Conservation (phyloP, 1,139 yeast genomes). For the Geotrichum phurueaensis region DNA sequence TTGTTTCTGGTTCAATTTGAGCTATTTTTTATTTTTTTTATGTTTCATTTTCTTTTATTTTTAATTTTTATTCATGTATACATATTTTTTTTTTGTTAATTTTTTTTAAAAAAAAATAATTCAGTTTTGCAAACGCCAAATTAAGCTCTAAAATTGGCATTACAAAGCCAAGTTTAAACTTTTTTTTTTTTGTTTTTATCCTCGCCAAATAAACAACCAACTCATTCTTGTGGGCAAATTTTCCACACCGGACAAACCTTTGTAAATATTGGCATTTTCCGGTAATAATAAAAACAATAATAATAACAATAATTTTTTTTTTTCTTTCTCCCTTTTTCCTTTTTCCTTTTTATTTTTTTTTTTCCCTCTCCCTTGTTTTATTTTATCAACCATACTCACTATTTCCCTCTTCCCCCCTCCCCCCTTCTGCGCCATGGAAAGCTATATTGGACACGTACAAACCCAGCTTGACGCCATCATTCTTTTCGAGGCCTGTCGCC, state of each 20-base stretch:
- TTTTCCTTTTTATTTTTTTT: not conserved
- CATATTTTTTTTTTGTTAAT: not conserved
- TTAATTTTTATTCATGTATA: not conserved
- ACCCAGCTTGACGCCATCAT: constrained; percentile 51
- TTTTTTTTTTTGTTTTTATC: not conserved
- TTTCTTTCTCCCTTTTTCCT: not conserved
- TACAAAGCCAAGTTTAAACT: not conserved
- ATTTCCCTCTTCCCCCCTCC: not conserved
- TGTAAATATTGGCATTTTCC: not conserved
- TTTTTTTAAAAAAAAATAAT: not conserved
- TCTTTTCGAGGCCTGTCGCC: constrained; percentile 50
- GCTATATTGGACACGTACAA: constrained; percentile 48
- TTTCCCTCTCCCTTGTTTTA: too few relatives aligned
- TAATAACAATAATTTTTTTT: not conserved
- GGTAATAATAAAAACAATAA: not conserved
- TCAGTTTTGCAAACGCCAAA: not conserved
- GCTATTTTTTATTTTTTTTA: not conserved
- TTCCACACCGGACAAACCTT: too few relatives aligned
- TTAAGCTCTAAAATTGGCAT: not conserved
- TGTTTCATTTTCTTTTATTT: not conserved
- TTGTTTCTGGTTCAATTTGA: not conserved
- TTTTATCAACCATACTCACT: too few relatives aligned
- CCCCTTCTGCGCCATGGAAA: constrained; percentile 37
- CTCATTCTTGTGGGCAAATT: not conserved
- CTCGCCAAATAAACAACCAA: not conserved